Percentiles rank a stretch among this genome's conserved stretches.
phyloP scores from a whole-genome alignment of 306 rosid genomes.

The Begonia loranthoides region DNA sequence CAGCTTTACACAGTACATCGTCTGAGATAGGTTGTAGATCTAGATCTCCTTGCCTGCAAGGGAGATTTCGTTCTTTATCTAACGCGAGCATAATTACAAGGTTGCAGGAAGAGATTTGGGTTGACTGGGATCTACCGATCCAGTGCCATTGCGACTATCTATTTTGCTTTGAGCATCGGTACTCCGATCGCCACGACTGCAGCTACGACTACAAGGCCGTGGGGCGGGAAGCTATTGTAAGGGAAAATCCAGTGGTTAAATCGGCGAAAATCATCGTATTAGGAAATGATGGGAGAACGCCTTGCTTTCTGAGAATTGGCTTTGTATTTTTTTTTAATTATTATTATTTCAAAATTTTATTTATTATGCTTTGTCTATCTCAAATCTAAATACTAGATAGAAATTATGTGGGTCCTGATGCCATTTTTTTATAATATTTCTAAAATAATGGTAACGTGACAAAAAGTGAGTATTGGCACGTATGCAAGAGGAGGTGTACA shows the following conservation, averaged over 20 bases:
- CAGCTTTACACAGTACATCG: slow-evolving; percentile 25
- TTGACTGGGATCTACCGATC: slow-evolving; percentile 83
- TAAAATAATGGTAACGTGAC: too few species aligned
- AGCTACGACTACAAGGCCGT: slow-evolving; percentile 78
- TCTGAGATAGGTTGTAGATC: slow-evolving; percentile 37
- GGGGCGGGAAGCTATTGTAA: slow-evolving; percentile 79
- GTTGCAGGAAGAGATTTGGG: slow-evolving; percentile 57
- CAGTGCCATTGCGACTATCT: slow-evolving; percentile 92
- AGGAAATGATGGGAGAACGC: too few species aligned
- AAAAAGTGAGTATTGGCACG: too few species aligned
- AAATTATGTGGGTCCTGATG: too few species aligned
- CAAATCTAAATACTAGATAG: too few species aligned
- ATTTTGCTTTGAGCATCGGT: slow-evolving; percentile 77
- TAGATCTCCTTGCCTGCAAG: slow-evolving; percentile 25
- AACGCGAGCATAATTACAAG: slow-evolving; percentile 11
- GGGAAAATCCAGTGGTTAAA: slow-evolving; percentile 82
- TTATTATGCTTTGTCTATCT: too few species aligned
- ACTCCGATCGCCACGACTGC: slow-evolving; percentile 90
- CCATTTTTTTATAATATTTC: too few species aligned
- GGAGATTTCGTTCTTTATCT: slow-evolving; percentile 10
- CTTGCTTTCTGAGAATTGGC: too few species aligned
- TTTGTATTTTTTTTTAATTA: too few species aligned
- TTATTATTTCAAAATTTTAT: too few species aligned
- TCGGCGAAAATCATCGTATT: slow-evolving; percentile 59
- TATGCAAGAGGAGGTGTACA: too few species aligned